These are phyloP conservation scores for Tuctoria greenei DNA, from an alignment of 176 grass and related monocot genomes.

Conservation along the genomic window DNA sequence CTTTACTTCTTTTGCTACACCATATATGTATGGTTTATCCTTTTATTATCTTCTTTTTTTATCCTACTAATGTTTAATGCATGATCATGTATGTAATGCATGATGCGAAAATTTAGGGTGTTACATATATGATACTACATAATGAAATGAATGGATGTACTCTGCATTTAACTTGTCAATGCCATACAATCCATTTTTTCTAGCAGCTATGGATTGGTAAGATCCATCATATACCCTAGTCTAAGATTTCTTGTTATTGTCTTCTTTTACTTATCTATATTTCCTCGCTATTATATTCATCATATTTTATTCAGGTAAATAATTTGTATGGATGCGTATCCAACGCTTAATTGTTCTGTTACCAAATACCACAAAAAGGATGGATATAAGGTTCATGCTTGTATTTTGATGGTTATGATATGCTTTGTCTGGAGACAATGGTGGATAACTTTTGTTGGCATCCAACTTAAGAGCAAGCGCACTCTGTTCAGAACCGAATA, in stretches of 20 bases:
- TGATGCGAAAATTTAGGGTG: too few species aligned
- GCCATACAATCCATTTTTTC: neutral
- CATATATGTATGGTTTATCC: too few species aligned
- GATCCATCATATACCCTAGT: neutral
- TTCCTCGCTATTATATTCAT: neutral
- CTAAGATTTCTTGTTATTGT: neutral
- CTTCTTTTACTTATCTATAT: neutral
- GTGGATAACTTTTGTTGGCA: neutral
- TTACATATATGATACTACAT: too few species aligned
- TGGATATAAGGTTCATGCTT: neutral
- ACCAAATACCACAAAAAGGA: neutral
- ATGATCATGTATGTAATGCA: too few species aligned
- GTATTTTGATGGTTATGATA: neutral
- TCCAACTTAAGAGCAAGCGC: neutral
- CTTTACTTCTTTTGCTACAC: too few species aligned
- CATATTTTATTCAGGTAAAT: neutral
- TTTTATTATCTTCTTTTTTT: too few species aligned
- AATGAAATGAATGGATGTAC: neutral
- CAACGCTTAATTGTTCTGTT: neutral
- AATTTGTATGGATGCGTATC: neutral
- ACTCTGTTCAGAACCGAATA: neutral
- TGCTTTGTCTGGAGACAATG: neutral
- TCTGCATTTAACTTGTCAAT: neutral
- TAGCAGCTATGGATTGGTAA: neutral
- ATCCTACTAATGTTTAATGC: too few species aligned